These are phyloP conservation scores for Borealophlyctis nickersoniae DNA, from an alignment of 192 early-diverging fungal genomes.

Conservation along the genomic window DNA sequence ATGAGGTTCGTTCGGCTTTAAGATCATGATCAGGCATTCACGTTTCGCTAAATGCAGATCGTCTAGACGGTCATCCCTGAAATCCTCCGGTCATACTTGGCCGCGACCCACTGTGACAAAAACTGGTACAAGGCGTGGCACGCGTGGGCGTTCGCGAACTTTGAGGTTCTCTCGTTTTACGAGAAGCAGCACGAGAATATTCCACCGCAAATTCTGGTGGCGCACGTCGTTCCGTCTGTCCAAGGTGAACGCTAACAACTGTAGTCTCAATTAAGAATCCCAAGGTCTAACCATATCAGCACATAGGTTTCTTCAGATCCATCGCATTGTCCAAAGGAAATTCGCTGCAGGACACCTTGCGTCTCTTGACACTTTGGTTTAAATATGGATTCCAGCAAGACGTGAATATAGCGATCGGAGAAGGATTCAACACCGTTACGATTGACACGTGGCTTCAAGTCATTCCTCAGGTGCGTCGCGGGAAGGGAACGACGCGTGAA, in stretches of 20 bases:
- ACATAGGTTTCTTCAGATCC: slow-evolving; percentile 81
- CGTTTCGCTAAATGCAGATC: background rate
- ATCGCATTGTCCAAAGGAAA: slow-evolving; percentile 84
- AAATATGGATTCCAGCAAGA: slow-evolving; percentile 87
- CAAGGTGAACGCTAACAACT: slow-evolving; percentile 42
- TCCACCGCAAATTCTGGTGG: slow-evolving; percentile 44
- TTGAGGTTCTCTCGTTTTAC: slow-evolving; percentile 78
- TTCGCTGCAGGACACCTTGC: slow-evolving; percentile 90
- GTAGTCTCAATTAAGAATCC: background rate
- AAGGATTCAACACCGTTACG: slow-evolving; percentile 77
- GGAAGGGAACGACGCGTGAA: background rate
- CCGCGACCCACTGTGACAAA: slow-evolving; percentile 84
- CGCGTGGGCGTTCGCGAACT: slow-evolving; percentile 90
- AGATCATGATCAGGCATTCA: background rate
- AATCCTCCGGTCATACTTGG: slow-evolving; percentile 76
- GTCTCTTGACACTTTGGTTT: slow-evolving; percentile 91
- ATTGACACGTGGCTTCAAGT: slow-evolving; percentile 97
- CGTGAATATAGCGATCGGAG: slow-evolving; percentile 76
- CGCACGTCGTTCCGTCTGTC: slow-evolving; percentile 83
- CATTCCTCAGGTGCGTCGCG: slow-evolving; percentile 75
- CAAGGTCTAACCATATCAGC: slow-evolving; percentile 3
- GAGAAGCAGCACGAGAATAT: slow-evolving; percentile 57
- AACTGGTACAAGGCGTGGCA: slow-evolving; percentile 98
- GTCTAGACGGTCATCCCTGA: slow-evolving; percentile 51
- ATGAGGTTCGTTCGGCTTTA: slow-evolving; percentile 45